Percentiles rank a stretch among this genome's conserved stretches.
Evolutionary conservation across 1,139 yeast genomes (phyloP).

Genomic region (Debaryomycetaceae sp.): DNA sequence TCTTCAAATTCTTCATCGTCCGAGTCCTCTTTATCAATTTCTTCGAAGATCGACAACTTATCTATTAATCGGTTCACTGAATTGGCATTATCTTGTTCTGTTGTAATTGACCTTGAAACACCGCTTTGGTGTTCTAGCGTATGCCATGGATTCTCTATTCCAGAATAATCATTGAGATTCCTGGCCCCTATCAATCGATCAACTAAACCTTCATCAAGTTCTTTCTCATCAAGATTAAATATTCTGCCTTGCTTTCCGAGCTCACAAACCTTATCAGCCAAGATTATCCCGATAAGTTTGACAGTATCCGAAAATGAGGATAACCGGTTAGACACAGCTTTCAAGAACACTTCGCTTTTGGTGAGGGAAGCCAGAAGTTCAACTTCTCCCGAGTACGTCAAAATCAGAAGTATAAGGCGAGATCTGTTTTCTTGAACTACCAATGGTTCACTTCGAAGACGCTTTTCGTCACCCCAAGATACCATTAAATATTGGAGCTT

Average conservation of each 20-base stretch:
- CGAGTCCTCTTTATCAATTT: conserved; percentile 1
- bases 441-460: conserved; percentile 32
- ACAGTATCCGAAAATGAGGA: conserved; percentile 39
- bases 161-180: background rate
- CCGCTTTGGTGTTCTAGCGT: background rate
- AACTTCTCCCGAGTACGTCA: conserved; percentile 17
- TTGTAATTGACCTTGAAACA: background rate
- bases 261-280: conserved; percentile 45
- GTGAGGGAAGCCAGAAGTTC: conserved; percentile 17
- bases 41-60: conserved; percentile 7
- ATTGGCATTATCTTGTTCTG: background rate
- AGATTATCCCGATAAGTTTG: conserved; percentile 40
- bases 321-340: conserved; percentile 44
- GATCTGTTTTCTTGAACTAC: conserved; percentile 33
- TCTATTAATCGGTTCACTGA: background rate
- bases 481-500: conserved; percentile 13
- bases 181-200: background rate
- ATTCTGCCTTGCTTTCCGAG: conserved; percentile 28
- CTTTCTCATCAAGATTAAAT: conserved; percentile 28
- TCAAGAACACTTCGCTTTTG: conserved; percentile 28
- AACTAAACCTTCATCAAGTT: background rate
- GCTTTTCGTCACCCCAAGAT: conserved; percentile 28
- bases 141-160: conserved; percentile 2
- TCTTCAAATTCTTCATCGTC: conserved; percentile 37
- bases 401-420: conserved; percentile 25